These are phyloP conservation scores for Eurotiales sp. DNA, from an alignment of 2,329 filamentous ascomycete genomes.

Conservation along the genomic window DNA sequence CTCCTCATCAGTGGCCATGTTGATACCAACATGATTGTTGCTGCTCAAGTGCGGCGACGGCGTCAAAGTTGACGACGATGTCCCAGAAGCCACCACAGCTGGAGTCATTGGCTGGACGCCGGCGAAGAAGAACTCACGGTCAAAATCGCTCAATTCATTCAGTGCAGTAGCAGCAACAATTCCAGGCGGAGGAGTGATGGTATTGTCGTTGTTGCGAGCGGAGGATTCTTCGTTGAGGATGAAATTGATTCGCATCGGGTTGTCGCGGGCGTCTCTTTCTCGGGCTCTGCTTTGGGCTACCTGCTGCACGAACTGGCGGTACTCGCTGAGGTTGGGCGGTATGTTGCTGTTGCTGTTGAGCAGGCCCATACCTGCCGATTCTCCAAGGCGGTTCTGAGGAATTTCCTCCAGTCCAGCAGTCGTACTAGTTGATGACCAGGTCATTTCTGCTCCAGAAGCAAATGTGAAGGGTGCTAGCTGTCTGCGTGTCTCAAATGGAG, in stretches of 20 bases:
- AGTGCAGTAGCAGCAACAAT: too few species aligned
- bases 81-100: too few species aligned
- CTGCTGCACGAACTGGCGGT: neutral
- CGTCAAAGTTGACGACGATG: too few species aligned
- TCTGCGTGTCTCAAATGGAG: neutral
- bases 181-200: too few species aligned
- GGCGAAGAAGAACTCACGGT: neutral
- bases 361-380: too few species aligned
- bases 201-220: neutral
- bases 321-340: neutral
- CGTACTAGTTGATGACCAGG: too few species aligned
- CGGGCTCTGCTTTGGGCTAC: neutral
- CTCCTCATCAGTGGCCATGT: too few species aligned
- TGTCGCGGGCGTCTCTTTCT: neutral
- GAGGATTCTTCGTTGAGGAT: slow-evolving; percentile 4
- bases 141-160: neutral
- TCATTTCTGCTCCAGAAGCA: neutral
- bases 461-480: too few species aligned
- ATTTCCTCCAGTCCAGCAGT: too few species aligned
- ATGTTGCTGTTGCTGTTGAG: neutral
- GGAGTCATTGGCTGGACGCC: too few species aligned
- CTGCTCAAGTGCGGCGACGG: neutral
- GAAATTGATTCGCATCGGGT: slow-evolving; percentile 1
- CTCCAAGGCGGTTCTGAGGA: too few species aligned
- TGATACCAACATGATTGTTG: neutral